Evolutionary conservation across 2,329 filamentous ascomycete genomes (phyloP).

Genomic region (Sphaerulina populicola): DNA sequence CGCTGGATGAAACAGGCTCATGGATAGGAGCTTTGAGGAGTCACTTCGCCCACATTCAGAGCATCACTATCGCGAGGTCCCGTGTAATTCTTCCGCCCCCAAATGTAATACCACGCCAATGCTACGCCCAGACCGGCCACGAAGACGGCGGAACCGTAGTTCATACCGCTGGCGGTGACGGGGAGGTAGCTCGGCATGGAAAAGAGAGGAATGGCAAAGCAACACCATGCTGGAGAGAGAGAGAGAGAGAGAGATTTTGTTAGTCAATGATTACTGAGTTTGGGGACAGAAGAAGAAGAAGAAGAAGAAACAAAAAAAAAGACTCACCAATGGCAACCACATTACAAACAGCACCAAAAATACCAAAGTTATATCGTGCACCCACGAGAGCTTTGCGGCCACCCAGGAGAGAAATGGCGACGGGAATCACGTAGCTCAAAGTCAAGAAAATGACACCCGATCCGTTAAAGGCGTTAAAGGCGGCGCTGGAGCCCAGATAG

Average conservation of each 20-base stretch:
- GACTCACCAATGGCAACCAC: slow-evolving; percentile 54
- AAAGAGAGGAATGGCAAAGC: slow-evolving; percentile 63
- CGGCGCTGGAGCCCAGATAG: slow-evolving; percentile 60
- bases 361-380: slow-evolving; percentile 54
- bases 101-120: slow-evolving; percentile 58
- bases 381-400: slow-evolving; percentile 52
- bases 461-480: slow-evolving; percentile 58
- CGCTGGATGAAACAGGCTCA: neutral
- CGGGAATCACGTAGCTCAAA: slow-evolving; percentile 58
- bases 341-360: slow-evolving; percentile 55
- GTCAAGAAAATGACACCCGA: slow-evolving; percentile 57
- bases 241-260: neutral
- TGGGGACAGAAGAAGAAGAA: neutral
- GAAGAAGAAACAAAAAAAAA: no score
- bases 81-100: slow-evolving; percentile 61
- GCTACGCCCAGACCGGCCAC: slow-evolving; percentile 56
- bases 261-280: no score
- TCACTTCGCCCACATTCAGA: neutral
- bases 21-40: neutral
- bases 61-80: slow-evolving; percentile 39
- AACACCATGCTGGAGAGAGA: slow-evolving; percentile 50
- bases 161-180: slow-evolving; percentile 53
- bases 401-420: slow-evolving; percentile 54
- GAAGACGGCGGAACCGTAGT: slow-evolving; percentile 70
- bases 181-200: slow-evolving; percentile 57